Evolutionary conservation across 2,329 filamentous ascomycete species (phyloP).

Genomic region (Epichloe scottii): DNA sequence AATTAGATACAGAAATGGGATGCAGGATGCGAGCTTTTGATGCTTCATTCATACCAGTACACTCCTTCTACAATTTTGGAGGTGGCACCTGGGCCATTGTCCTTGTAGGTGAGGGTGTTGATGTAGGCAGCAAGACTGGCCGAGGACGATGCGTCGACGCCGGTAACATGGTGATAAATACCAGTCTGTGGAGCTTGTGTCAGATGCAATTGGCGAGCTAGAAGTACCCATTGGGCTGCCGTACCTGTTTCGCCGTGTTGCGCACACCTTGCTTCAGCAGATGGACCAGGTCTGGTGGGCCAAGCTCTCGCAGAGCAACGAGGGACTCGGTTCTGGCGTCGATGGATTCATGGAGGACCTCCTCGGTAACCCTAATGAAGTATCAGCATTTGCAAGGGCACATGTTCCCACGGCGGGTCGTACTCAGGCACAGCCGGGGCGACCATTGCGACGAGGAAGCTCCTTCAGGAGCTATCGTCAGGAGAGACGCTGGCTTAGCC

Average conservation of each 20-base stretch:
- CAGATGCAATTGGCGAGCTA: conserved; percentile 7
- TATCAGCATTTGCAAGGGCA: conserved; percentile 11
- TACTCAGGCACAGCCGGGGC: conserved; percentile 67
- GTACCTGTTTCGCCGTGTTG: conserved; percentile 44
- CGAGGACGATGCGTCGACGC: conserved; percentile 92
- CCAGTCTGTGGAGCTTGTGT: conserved; percentile 47
- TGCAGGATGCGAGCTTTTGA: too few species aligned
- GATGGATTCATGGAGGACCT: conserved; percentile 81
- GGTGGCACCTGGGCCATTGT: conserved; percentile 55
- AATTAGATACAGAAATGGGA: background rate
- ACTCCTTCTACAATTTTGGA: conserved; percentile 88
- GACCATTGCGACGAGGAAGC: conserved; percentile 42
- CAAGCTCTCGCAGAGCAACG: conserved; percentile 75
- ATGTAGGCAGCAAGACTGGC: conserved; percentile 96
- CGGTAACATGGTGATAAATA: conserved; percentile 95
- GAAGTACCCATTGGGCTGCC: background rate
- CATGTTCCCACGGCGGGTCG: conserved; percentile 15
- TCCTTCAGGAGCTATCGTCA: conserved; percentile 4
- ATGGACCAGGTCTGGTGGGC: conserved; percentile 91
- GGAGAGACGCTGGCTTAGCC: background rate
- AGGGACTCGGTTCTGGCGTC: conserved; percentile 87
- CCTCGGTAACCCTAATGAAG: conserved; percentile 69
- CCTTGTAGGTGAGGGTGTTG: conserved; percentile 88
- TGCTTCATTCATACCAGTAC: conserved; percentile 57
- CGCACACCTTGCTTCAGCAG: conserved; percentile 63